These are phyloP conservation scores for Acanthamoeba comandoni DNA, from an alignment of 208 protist genomes.

Conservation along the genomic window DNA sequence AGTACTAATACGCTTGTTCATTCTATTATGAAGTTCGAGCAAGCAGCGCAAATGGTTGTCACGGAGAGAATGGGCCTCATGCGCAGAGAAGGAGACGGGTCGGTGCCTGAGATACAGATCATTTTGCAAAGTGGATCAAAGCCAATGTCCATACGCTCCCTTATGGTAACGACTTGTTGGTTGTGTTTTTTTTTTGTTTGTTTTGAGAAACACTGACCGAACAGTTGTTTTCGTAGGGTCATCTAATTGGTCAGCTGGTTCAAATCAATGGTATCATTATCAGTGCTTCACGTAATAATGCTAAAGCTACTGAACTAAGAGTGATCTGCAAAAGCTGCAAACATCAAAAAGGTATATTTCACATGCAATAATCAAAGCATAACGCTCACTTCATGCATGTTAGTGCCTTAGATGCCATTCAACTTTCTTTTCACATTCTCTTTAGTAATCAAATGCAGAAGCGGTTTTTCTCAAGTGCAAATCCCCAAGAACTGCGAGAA, in stretches of 20 bases:
- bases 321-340: slow-evolving; percentile 50
- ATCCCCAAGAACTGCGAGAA: slow-evolving; percentile 55
- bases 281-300: slow-evolving; percentile 76
- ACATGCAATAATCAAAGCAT: not conserved
- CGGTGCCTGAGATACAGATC: slow-evolving; percentile 76
- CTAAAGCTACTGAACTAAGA: slow-evolving; percentile 65
- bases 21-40: slow-evolving; percentile 9
- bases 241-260: slow-evolving; percentile 77
- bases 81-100: not conserved
- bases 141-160: slow-evolving; percentile 71
- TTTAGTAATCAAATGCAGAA: slow-evolving; percentile 44
- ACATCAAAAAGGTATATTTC: slow-evolving; percentile 46
- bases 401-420: not conserved
- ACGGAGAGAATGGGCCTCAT: slow-evolving; percentile 53
- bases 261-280: slow-evolving; percentile 83
- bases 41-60: slow-evolving; percentile 16
- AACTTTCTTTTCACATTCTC: slow-evolving; percentile 10
- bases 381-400: slow-evolving; percentile 17
- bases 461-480: slow-evolving; percentile 20
- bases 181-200: not conserved
- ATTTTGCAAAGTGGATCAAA: slow-evolving; percentile 67
- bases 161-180: slow-evolving; percentile 50
- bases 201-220: no score
- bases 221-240: slow-evolving; percentile 21
- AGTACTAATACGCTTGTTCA: no score